A percentile compares a stretch with the other conserved stretches of the same genome.
Evolutionary conservation across 164 flowering plant species (phyloP).

Genomic region (Annona cherimola): DNA sequence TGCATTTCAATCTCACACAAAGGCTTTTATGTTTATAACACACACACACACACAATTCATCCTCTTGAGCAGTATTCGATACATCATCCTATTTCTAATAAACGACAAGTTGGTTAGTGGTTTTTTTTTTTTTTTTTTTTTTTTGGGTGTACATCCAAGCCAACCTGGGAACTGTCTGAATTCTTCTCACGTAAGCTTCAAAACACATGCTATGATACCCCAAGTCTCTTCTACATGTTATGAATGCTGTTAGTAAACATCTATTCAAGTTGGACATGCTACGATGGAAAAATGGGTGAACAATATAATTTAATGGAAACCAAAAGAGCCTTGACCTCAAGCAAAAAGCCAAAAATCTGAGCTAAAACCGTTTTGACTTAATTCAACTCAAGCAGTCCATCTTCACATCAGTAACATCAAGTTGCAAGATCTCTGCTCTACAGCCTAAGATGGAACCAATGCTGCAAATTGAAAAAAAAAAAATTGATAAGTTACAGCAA

Average conservation of each 20-base stretch:
- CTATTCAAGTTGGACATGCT: not conserved
- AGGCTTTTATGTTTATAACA: not conserved
- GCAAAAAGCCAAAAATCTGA: not conserved
- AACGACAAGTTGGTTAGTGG: not conserved
- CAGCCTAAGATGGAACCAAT: slow-evolving; percentile 84
- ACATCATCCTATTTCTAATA: not conserved
- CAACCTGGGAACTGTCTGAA: not conserved
- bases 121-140: not conserved
- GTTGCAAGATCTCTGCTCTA: slow-evolving; percentile 90
- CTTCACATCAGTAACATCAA: slow-evolving; percentile 91
- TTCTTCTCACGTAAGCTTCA: not conserved
- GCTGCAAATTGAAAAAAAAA: slow-evolving; percentile 34
- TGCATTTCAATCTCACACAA: not conserved
- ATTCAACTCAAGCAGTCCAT: slow-evolving; percentile 64
- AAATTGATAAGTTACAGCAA: not conserved
- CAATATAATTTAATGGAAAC: not conserved
- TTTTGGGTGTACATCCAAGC: too few relatives aligned
- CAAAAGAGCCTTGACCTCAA: not conserved
- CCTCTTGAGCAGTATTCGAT: not conserved
- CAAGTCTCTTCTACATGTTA: not conserved
- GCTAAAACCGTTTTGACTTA: not conserved
- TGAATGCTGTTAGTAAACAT: not conserved
- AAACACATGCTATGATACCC: not conserved
- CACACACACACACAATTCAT: too few relatives aligned
- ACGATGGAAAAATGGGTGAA: not conserved